Evolutionary conservation across 2,329 filamentous ascomycete species (phyloP).

Genomic region (Exophiala calicioides): DNA sequence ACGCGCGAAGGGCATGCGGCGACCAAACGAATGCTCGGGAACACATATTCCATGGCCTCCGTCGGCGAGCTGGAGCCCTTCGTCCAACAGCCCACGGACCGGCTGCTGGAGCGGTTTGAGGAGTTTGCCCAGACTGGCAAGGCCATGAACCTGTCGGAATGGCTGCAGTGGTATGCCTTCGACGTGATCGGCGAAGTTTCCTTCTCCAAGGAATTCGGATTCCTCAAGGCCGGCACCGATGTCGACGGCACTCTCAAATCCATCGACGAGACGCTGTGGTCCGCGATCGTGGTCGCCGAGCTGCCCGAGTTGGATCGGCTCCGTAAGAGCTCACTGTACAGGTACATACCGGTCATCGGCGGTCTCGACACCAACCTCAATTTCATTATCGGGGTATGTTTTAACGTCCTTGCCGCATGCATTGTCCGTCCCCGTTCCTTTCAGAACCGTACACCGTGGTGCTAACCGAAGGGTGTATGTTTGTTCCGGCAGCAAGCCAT

Average conservation of each 20-base stretch:
- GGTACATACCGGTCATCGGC: constrained; percentile 46
- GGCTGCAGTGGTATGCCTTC: constrained; percentile 41
- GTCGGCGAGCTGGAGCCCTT: constrained; percentile 59
- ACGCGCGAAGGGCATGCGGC: constrained; percentile 47
- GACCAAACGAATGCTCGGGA: constrained; percentile 72
- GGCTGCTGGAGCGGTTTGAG: constrained; percentile 66
- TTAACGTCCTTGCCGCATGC: neutral
- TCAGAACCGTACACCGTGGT: too few relatives aligned
- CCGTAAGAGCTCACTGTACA: constrained; percentile 59
- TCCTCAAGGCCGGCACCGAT: constrained; percentile 34
- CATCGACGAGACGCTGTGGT: constrained; percentile 31
- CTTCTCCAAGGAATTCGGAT: constrained; percentile 38
- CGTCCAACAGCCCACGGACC: constrained; percentile 70
- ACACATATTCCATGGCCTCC: constrained; percentile 55
- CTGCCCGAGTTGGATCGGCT: constrained; percentile 42
- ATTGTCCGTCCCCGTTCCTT: too few relatives aligned
- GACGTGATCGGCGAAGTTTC: constrained; percentile 36
- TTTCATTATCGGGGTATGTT: neutral
- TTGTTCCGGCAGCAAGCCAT: neutral
- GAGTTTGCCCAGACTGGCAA: constrained; percentile 43
- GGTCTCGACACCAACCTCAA: neutral
- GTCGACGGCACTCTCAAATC: constrained; percentile 38
- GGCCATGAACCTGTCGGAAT: constrained; percentile 36
- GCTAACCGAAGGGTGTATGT: neutral
- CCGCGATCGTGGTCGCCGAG: constrained; percentile 31